Conservation (phyloP, 768 basidiomycete genomes). For the Collybia nuda region DNA sequence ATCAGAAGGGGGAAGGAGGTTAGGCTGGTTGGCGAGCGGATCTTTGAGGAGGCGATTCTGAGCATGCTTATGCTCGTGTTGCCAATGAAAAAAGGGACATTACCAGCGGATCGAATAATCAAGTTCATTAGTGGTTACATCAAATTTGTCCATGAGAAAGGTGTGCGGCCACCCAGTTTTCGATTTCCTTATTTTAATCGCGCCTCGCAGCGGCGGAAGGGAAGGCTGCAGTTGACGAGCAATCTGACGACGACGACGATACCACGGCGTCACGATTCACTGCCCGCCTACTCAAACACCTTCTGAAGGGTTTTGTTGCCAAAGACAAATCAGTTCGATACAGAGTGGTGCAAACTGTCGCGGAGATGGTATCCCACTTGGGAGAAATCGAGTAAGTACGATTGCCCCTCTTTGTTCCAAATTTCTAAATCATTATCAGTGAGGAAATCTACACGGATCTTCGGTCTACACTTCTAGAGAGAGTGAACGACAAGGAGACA, state of each 20-base stretch:
- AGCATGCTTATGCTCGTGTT: slow-evolving; percentile 60
- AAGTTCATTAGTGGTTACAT: slow-evolving; percentile 85
- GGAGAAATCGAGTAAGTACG: slow-evolving; percentile 81
- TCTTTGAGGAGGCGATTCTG: slow-evolving; percentile 69
- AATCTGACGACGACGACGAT: slow-evolving; percentile 52
- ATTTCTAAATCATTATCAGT: slow-evolving; percentile 37
- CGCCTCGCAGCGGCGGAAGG: slow-evolving; percentile 35
- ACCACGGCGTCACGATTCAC: slow-evolving; percentile 70
- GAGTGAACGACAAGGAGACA: slow-evolving; percentile 78
- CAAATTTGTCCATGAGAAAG: slow-evolving; percentile 73
- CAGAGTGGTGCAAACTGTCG: slow-evolving; percentile 73
- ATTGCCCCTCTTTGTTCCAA: background rate
- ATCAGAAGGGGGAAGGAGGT: slow-evolving; percentile 42
- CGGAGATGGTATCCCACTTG: slow-evolving; percentile 76
- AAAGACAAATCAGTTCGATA: slow-evolving; percentile 89
- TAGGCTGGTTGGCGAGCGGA: slow-evolving; percentile 72
- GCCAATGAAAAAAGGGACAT: slow-evolving; percentile 76
- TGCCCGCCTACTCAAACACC: slow-evolving; percentile 57
- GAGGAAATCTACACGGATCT: slow-evolving; percentile 72
- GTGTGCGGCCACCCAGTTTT: slow-evolving; percentile 34
- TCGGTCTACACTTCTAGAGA: slow-evolving; percentile 62
- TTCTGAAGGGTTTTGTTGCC: slow-evolving; percentile 75
- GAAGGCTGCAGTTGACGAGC: slow-evolving; percentile 37
- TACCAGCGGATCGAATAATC: slow-evolving; percentile 71
- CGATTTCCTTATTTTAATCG: background rate